These are phyloP conservation scores for Sechiopsis laciniata DNA, from an alignment of 306 rosid genomes.

Conservation along the genomic window DNA sequence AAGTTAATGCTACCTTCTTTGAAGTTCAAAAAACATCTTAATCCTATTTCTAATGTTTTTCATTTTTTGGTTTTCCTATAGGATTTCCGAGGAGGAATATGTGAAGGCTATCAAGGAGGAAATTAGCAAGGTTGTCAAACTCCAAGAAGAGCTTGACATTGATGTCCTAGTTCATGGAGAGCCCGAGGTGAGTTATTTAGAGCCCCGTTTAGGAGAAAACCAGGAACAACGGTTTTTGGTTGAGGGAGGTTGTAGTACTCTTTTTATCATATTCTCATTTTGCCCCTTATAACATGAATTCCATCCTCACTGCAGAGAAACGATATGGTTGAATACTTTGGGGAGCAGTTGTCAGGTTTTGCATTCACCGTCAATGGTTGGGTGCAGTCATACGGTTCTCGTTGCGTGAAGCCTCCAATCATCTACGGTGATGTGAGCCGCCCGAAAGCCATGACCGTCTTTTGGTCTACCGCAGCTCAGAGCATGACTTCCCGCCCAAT, in stretches of 20 bases:
- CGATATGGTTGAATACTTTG: slow-evolving; percentile 91
- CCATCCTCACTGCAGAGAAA: slow-evolving; percentile 50
- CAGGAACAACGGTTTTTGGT: background rate
- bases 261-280: background rate
- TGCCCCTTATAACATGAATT: background rate
- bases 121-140: slow-evolving; percentile 65
- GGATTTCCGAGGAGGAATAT: slow-evolving; percentile 65
- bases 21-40: too few species aligned
- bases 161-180: slow-evolving; percentile 82
- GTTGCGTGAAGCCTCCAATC: slow-evolving; percentile 82
- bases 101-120: slow-evolving; percentile 61
- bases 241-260: background rate
- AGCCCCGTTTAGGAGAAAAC: background rate
- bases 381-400: slow-evolving; percentile 88
- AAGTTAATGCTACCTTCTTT: background rate
- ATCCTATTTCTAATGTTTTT: too few species aligned
- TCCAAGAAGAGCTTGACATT: slow-evolving; percentile 85
- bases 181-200: slow-evolving; percentile 58
- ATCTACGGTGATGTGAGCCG: slow-evolving; percentile 92
- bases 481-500: slow-evolving; percentile 72
- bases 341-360: slow-evolving; percentile 86
- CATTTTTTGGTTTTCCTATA: slow-evolving; percentile 25
- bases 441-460: slow-evolving; percentile 85
- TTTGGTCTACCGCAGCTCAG: slow-evolving; percentile 85
- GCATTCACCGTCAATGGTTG: slow-evolving; percentile 86